Evolutionary conservation across 176 grass and related monocot genomes (phyloP), one percentile per base, ranked within the genome.

Genomic region (Zizania latifolia): DNA sequence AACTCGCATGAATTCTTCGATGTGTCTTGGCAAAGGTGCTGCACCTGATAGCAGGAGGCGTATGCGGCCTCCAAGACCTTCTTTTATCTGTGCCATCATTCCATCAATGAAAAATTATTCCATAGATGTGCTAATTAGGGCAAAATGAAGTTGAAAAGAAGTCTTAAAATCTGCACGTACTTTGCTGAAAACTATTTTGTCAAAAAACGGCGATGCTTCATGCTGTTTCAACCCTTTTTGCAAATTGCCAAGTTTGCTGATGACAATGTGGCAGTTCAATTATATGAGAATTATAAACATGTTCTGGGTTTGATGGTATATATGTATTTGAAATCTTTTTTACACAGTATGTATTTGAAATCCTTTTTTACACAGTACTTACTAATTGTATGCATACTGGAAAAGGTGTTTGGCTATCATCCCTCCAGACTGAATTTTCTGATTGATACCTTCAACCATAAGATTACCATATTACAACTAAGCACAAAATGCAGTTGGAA

Each of bases 1-100:
- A 67, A 98, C 89, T 43, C 95, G 83, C 65, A 98, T 66, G 75
- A 98, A 98, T 78, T 98, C 94, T 89, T 97, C 94, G 1, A 97
- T 31, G 12, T 98, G 84, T 53, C 62, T 89, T 35, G 91, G 95
- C 30, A 98, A 77, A 68, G 95, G 95, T 65, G 95, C 89, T 29
- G 95, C 95, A 2, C 95, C 95, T 40, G 91, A 91, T 81, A 94
- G 71, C 82, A 98, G 84, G 36, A 98, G 83, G 16, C 91, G 88
- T 35, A 94, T 78, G 35, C 64, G 80, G 12, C 95, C 95, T 58
- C 91, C 95, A 59, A 88, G 85, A 16, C 86, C 91, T 92, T 94
- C 86, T 36, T 83, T 92, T 40, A 98, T 90, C 95, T 98, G 22
- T 48, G 58, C 19, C 57, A 59, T 2, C 2, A 72, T 48, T 58